phyloP scores from a whole-genome alignment of 768 basidiomycete species.

The Leccinum broughii region DNA sequence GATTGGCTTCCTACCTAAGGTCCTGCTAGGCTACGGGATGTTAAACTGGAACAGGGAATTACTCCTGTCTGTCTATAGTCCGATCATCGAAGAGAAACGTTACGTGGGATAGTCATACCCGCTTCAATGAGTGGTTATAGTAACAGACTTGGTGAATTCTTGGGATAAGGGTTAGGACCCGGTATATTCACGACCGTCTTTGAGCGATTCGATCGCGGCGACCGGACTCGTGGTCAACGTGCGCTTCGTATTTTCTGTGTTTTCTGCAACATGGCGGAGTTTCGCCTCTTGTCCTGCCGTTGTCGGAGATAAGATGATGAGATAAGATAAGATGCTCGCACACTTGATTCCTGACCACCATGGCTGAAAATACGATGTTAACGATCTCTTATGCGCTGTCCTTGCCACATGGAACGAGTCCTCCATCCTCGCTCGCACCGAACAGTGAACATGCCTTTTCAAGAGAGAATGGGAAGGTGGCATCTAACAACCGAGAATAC shows the following conservation, averaged over 20 bases:
- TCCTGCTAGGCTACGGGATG: constrained; percentile 29
- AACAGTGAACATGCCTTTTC: constrained; percentile 29
- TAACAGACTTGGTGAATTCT: constrained; percentile 60
- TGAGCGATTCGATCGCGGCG: constrained; percentile 89
- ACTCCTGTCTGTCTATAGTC: constrained; percentile 5
- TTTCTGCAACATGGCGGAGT: constrained; percentile 87
- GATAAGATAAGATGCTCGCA: constrained; percentile 20
- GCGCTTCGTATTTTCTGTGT: constrained; percentile 67
- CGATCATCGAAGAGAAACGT: background rate
- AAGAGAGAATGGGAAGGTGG: constrained; percentile 21
- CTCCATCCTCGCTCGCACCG: constrained; percentile 22
- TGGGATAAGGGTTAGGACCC: constrained; percentile 49
- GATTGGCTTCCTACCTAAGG: background rate
- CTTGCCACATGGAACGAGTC: constrained; percentile 20
- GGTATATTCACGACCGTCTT: constrained; percentile 86
- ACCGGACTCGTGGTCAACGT: constrained; percentile 84
- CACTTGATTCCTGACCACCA: constrained; percentile 9
- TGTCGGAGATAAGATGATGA: background rate
- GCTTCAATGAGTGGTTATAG: constrained; percentile 48
- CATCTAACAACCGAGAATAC: constrained; percentile 31
- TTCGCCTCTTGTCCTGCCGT: constrained; percentile 74
- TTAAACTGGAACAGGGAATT: constrained; percentile 48
- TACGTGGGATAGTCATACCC: constrained; percentile 29
- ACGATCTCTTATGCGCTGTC: constrained; percentile 24
- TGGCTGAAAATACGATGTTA: constrained; percentile 17